phyloP scores from a whole-genome alignment of 73 alveolate genomes.

The Paramecium caudatum region DNA sequence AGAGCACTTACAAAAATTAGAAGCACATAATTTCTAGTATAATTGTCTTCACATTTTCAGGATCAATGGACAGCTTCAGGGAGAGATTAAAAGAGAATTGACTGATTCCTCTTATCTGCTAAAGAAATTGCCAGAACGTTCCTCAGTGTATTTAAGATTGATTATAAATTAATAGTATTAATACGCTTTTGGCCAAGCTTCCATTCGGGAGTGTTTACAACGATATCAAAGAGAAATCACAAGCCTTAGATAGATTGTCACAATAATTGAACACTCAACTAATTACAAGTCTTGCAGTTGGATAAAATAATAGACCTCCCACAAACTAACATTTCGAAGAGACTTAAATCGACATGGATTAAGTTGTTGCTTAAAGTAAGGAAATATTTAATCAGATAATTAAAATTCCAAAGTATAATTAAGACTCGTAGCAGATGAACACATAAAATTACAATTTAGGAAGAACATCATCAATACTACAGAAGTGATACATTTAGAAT shows the following conservation, averaged over 20 bases:
- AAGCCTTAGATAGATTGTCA: conserved; percentile 2
- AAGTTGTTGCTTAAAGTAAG: not conserved
- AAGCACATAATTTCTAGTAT: not conserved
- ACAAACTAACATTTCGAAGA: not conserved
- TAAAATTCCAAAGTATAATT: not conserved
- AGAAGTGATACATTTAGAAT: conserved; percentile 51
- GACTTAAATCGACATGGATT: conserved; percentile 1
- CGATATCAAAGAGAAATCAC: conserved; percentile 54
- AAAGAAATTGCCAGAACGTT: conserved; percentile 48
- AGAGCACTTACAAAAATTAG: conserved; percentile 19
- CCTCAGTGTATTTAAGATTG: conserved; percentile 12
- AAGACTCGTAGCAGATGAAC: conserved; percentile 11
- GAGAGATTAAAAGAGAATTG: conserved; percentile 26
- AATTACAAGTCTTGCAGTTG: conserved; percentile 6
- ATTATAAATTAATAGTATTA: not conserved
- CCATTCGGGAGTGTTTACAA: conserved; percentile 50
- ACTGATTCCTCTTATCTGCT: conserved; percentile 11
- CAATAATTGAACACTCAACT: not conserved
- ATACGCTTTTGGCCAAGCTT: not conserved
- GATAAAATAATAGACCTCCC: not conserved
- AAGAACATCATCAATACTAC: not conserved
- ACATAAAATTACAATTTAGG: conserved; percentile 12
- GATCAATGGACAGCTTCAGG: not conserved
- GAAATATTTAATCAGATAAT: not conserved
- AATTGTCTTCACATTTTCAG: not conserved